Evolutionary conservation across 306 rosid genomes (phyloP).

Genomic region (Cucumis hystrix): DNA sequence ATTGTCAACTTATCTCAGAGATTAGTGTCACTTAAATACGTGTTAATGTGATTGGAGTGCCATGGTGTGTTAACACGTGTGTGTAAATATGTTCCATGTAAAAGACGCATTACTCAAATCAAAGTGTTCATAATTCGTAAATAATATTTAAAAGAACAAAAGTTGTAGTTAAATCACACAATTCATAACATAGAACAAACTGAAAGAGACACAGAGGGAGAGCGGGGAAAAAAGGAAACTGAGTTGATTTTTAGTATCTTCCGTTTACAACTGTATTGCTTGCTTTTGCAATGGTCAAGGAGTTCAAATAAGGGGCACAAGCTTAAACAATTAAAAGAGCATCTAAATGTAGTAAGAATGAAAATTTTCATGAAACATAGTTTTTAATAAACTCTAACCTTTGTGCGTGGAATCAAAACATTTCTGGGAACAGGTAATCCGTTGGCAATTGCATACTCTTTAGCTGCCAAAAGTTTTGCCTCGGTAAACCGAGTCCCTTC

Average conservation of each 20-base stretch:
- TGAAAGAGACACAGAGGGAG: neutral
- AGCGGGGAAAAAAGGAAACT: neutral
- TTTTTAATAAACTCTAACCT: slow-evolving; percentile 30
- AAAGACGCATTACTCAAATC: neutral
- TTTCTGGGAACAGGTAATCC: slow-evolving; percentile 75
- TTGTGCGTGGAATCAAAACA: slow-evolving; percentile 92
- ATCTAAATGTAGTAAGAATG: neutral
- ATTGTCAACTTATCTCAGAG: neutral
- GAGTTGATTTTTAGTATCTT: neutral
- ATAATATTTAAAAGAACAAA: neutral
- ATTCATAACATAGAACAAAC: neutral
- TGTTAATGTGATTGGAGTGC: neutral
- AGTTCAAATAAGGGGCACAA: neutral
- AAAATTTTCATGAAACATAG: neutral
- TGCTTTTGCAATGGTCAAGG: neutral
- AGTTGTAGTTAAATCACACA: neutral
- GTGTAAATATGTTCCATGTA: neutral
- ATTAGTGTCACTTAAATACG: neutral
- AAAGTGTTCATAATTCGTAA: neutral
- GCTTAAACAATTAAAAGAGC: neutral
- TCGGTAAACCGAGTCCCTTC: slow-evolving; percentile 95
- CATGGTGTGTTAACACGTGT: neutral
- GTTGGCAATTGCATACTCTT: slow-evolving; percentile 64
- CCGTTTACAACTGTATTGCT: neutral
- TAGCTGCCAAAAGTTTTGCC: slow-evolving; percentile 79